These are phyloP conservation scores for Ophiostoma montium DNA, from an alignment of 2,329 filamentous ascomycete genomes.

Conservation along the genomic window DNA sequence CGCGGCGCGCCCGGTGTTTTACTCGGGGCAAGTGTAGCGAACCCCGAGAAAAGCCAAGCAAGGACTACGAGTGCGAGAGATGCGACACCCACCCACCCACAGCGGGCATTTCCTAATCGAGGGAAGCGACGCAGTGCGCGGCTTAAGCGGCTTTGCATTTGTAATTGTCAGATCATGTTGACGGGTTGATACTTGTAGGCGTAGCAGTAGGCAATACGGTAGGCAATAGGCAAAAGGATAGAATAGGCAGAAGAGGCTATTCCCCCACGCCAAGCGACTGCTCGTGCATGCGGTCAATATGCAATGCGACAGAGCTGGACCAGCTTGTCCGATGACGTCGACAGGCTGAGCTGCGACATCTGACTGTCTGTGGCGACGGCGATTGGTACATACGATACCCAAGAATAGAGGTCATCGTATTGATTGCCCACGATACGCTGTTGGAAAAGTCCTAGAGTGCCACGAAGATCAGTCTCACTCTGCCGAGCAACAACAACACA, in stretches of 20 bases:
- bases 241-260: no score
- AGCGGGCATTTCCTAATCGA: no score
- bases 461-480: background rate
- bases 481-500: background rate
- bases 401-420: no score
- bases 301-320: background rate
- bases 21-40: conserved; percentile 9
- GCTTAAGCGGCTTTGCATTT: no score
- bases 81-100: background rate
- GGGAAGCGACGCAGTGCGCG: no score
- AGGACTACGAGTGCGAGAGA: background rate
- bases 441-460: background rate
- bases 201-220: no score
- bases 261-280: background rate
- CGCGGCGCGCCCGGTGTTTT: conserved; percentile 6
- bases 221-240: no score
- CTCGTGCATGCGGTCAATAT: background rate
- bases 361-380: no score
- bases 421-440: no score
- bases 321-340: background rate
- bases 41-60: conserved; percentile 2
- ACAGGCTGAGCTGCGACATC: no score
- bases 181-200: no score
- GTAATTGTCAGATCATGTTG: no score
- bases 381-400: background rate